These are phyloP conservation scores for Nannochloropsis granulata DNA, from an alignment of 108 stramenopile species.

Conservation along the genomic window DNA sequence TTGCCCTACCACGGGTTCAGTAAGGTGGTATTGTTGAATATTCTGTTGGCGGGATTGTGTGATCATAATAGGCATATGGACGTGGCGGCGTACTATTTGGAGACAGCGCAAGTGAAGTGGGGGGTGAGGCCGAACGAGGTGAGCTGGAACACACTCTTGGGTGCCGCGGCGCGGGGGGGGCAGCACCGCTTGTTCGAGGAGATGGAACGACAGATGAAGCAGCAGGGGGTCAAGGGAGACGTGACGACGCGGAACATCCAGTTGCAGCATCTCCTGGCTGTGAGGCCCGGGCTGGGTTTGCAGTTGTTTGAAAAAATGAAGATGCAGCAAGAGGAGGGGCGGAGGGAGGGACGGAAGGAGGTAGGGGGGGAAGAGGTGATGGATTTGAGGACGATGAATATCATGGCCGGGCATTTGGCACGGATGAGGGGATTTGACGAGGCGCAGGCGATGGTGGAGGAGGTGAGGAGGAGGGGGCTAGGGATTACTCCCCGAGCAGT, in stretches of 20 bases:
- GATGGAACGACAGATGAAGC: not conserved
- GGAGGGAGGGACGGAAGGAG: not conserved
- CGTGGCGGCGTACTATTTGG: not conserved
- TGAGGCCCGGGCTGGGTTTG: not conserved
- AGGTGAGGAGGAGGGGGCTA: not conserved
- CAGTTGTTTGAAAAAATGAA: not conserved
- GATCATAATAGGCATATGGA: not conserved
- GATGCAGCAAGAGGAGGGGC: not conserved
- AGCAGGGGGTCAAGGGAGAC: not conserved
- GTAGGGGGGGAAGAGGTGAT: not conserved
- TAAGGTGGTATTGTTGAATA: not conserved
- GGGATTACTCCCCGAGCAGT: not conserved
- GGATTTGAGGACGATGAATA: not conserved
- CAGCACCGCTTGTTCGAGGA: not conserved
- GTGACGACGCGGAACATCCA: not conserved
- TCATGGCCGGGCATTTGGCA: not conserved
- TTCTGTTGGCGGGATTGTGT: not conserved
- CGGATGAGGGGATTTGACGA: not conserved
- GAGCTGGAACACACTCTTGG: not conserved
- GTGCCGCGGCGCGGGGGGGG: not conserved
- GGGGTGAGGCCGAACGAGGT: not conserved
- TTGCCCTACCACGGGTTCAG: not conserved
- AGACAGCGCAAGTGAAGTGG: not conserved
- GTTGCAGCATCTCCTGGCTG: not conserved
- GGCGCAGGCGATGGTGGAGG: not conserved